Conservation (phyloP, 2,329 filamentous ascomycete genomes). For the Alternaria sp. region DNA sequence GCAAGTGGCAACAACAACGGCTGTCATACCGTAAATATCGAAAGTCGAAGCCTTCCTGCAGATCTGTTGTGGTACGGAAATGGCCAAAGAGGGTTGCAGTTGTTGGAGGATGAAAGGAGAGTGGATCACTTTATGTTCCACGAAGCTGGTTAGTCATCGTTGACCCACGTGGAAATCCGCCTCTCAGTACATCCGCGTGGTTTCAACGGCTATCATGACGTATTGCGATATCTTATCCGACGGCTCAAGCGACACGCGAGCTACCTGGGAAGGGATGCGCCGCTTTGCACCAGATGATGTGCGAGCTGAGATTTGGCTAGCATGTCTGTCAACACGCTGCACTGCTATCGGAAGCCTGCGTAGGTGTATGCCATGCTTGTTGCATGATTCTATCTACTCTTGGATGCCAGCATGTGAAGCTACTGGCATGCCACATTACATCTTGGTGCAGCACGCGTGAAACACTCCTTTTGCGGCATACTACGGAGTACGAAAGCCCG, state of each 20-base stretch:
- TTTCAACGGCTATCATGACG: constrained; percentile 19
- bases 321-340: constrained; percentile 18
- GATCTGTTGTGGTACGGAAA: constrained; percentile 26
- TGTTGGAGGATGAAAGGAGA: constrained; percentile 34
- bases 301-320: neutral
- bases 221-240: neutral
- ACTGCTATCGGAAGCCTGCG: constrained; percentile 16
- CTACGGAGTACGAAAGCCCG: constrained; percentile 17
- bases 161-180: constrained; percentile 30
- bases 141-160: constrained; percentile 20
- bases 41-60: constrained; percentile 26
- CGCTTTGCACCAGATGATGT: neutral
- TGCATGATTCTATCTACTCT: constrained; percentile 4
- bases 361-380: constrained; percentile 9
- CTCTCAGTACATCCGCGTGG: constrained; percentile 2
- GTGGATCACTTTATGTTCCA: constrained; percentile 18
- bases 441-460: constrained; percentile 8
- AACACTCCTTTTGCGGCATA: constrained; percentile 7
- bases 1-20: constrained; percentile 30
- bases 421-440: constrained; percentile 15
- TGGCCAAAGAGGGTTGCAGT: constrained; percentile 26
- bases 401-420: constrained; percentile 14
- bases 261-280: neutral
- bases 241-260: neutral
- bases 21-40: constrained; percentile 34